Evolutionary conservation across 306 rosid species (phyloP).

Genomic region (Lathyrus aphaca): DNA sequence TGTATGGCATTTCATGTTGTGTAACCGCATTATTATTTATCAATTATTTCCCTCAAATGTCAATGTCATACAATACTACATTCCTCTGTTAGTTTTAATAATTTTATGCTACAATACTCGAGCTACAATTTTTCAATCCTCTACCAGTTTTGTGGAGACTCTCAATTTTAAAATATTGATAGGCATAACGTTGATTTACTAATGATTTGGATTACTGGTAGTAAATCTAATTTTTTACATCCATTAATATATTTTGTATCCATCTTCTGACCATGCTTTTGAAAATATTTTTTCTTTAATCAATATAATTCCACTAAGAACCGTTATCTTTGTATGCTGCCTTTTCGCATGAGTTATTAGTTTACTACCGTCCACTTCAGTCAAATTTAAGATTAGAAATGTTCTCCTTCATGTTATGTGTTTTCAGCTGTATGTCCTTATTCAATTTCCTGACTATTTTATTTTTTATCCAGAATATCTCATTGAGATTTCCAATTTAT

Average conservation of each 20-base stretch:
- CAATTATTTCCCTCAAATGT: slow-evolving; percentile 10
- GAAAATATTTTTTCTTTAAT: neutral
- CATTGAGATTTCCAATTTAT: neutral
- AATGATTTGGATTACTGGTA: slow-evolving; percentile 7
- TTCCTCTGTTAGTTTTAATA: slow-evolving; percentile 21
- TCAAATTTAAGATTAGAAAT: slow-evolving; percentile 17
- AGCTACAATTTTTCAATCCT: too few relatives aligned
- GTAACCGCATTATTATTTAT: slow-evolving; percentile 1
- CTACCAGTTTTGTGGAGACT: too few relatives aligned
- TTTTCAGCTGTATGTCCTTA: slow-evolving; percentile 16
- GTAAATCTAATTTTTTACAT: slow-evolving; percentile 7
- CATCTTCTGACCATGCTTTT: slow-evolving; percentile 18
- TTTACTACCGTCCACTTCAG: slow-evolving; percentile 21
- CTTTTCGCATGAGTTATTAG: slow-evolving; percentile 11
- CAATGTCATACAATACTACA: neutral
- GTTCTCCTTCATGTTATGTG: slow-evolving; percentile 14
- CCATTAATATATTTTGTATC: neutral
- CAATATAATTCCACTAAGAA: slow-evolving; percentile 10
- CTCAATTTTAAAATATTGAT: too few relatives aligned
- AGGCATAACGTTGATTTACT: slow-evolving; percentile 6
- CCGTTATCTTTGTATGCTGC: slow-evolving; percentile 24
- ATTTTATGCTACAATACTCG: neutral
- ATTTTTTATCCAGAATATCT: neutral
- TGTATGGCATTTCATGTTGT: slow-evolving; percentile 28
- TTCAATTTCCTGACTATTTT: slow-evolving; percentile 7